Evolutionary conservation across 306 rosid species (phyloP).

Genomic region (Pachyrhizus erosus): DNA sequence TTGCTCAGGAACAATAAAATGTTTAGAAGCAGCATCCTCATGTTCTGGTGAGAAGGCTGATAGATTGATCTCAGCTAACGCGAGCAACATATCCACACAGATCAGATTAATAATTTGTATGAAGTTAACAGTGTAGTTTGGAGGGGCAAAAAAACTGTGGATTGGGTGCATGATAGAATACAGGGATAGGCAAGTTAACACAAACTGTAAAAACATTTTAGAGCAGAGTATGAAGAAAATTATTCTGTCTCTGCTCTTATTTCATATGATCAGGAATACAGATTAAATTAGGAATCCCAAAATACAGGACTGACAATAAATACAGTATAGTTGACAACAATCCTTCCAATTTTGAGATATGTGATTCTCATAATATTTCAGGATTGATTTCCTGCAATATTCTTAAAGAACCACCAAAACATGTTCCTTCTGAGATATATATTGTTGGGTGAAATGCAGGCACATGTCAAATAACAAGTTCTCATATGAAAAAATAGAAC

Average conservation of each 20-base stretch:
- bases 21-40: no score
- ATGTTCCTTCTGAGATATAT: no score
- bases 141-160: background rate
- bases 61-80: background rate
- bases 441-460: no score
- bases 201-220: background rate
- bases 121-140: background rate
- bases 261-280: background rate
- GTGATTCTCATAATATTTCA: background rate
- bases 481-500: no score
- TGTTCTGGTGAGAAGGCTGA: no score
- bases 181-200: background rate
- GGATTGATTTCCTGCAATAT: background rate
- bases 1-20: no score
- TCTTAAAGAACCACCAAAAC: no score
- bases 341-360: background rate
- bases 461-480: no score
- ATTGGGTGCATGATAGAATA: background rate
- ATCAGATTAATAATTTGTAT: background rate
- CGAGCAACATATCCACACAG: background rate
- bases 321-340: no score
- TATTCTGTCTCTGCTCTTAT: background rate
- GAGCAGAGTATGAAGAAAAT: background rate
- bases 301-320: no score
- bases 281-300: no score